A percentile compares a stretch with the other conserved stretches of the same genome.
Evolutionary conservation across 495 filamentous ascomycete species (phyloP).

Genomic region (Recurvomyces mirabilis): DNA sequence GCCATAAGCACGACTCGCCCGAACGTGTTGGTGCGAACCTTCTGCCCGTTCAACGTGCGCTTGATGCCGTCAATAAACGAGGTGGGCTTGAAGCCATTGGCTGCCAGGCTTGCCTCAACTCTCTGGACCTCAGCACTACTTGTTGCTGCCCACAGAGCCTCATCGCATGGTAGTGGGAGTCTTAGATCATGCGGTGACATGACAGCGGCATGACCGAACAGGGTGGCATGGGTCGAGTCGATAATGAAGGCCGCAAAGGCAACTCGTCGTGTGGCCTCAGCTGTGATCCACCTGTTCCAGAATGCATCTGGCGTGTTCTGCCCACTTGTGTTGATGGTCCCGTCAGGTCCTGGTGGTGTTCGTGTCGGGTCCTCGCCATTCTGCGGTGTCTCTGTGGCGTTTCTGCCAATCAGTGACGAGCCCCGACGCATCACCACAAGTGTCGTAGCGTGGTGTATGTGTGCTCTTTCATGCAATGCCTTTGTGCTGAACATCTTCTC

Average conservation of each 20-base stretch:
- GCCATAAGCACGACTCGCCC: constrained; percentile 94
- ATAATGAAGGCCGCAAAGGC: constrained; percentile 94
- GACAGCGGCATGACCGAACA: constrained; percentile 95
- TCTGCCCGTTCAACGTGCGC: constrained; percentile 74
- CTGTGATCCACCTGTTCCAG: constrained; percentile 95
- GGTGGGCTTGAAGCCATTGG: constrained; percentile 73
- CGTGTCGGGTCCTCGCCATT: constrained; percentile 41
- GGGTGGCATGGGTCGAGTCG: constrained; percentile 91
- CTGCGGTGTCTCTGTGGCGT: constrained; percentile 79
- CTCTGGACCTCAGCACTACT: constrained; percentile 79
- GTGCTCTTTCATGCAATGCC: constrained; percentile 84
- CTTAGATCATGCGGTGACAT: constrained; percentile 97
- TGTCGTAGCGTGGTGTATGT: constrained; percentile 94
- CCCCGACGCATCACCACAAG: constrained; percentile 91
- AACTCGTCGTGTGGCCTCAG: constrained; percentile 78
- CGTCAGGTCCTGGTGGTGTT: constrained; percentile 41
- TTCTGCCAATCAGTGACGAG: constrained; percentile 81
- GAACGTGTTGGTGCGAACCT: constrained; percentile 86
- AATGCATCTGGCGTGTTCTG: constrained; percentile 68
- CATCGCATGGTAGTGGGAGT: constrained; percentile 84
- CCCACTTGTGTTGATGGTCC: constrained; percentile 24
- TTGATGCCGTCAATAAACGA: constrained; percentile 89
- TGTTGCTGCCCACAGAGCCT: constrained; percentile 84
- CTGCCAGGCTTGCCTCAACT: constrained; percentile 70
- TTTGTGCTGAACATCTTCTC: constrained; percentile 95